Percentiles rank a stretch among this genome's conserved stretches.
Evolutionary conservation across 352 stramenopile genomes (phyloP).

Genomic region (Peronospora destructor): DNA sequence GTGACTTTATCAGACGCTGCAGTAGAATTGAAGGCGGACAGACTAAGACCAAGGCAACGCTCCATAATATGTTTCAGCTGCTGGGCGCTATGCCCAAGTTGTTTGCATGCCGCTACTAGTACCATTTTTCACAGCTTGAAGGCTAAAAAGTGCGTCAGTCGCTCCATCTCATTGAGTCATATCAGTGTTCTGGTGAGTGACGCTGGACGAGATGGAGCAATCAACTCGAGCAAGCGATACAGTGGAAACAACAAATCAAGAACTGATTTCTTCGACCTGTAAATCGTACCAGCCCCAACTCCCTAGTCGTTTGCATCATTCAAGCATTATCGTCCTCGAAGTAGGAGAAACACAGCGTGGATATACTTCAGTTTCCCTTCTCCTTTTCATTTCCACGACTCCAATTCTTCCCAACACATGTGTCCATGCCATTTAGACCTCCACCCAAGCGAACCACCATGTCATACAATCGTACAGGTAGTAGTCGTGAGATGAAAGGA

Average conservation of each 20-base stretch:
- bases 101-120: too few species aligned
- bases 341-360: background rate
- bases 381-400: constrained; percentile 25
- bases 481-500: constrained; percentile 35
- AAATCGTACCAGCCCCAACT: background rate
- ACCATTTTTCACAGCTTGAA: too few species aligned
- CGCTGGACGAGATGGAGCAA: too few species aligned
- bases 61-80: too few species aligned
- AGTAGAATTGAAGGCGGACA: too few species aligned
- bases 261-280: too few species aligned
- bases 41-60: background rate
- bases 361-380: constrained; percentile 5
- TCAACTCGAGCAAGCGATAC: background rate
- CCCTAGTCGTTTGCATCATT: too few species aligned
- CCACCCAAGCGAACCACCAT: constrained; percentile 47
- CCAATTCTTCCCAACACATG: constrained; percentile 58
- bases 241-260: background rate
- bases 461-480: constrained; percentile 54
- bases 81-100: too few species aligned
- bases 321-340: background rate
- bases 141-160: too few species aligned
- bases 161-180: too few species aligned
- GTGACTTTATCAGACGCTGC: too few species aligned
- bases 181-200: too few species aligned
- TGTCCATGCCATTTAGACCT: constrained; percentile 69